These are phyloP conservation scores for Annulohypoxylon maeteangense DNA, from an alignment of 495 filamentous ascomycete species.

Conservation along the genomic window DNA sequence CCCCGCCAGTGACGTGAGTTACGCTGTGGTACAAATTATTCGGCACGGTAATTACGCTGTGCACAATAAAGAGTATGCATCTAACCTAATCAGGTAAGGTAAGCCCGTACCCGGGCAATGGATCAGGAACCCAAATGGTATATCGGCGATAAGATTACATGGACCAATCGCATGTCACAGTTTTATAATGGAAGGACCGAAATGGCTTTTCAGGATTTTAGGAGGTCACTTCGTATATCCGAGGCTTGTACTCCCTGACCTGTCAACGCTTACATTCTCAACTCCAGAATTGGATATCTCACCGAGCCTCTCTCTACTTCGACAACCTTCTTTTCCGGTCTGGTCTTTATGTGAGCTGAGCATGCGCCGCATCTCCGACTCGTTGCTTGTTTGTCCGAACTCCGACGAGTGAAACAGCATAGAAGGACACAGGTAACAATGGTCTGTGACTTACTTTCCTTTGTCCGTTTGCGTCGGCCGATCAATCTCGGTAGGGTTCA, in stretches of 20 bases:
- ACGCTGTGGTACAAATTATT: background rate
- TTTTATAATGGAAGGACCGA: slow-evolving; percentile 24
- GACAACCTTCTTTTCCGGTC: background rate
- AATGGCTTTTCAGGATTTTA: background rate
- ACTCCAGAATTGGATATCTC: slow-evolving; percentile 3
- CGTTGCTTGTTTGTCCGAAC: slow-evolving; percentile 34
- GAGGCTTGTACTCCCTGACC: slow-evolving; percentile 4
- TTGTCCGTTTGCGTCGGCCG: slow-evolving; percentile 36
- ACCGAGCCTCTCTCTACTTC: slow-evolving; percentile 8
- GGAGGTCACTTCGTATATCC: slow-evolving; percentile 33
- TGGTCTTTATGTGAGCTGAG: background rate
- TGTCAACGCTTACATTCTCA: slow-evolving; percentile 1
- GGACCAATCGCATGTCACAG: slow-evolving; percentile 23
- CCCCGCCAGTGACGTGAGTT: slow-evolving; percentile 16
- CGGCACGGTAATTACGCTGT: background rate
- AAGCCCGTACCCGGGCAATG: background rate
- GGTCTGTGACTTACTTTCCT: background rate
- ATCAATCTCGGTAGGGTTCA: slow-evolving; percentile 26
- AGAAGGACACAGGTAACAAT: background rate
- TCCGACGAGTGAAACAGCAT: slow-evolving; percentile 24
- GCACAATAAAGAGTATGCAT: background rate
- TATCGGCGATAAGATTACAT: slow-evolving; percentile 40
- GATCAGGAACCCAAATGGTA: slow-evolving; percentile 1
- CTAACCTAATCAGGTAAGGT: background rate
- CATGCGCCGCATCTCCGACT: slow-evolving; percentile 33